A percentile compares a stretch with the other conserved stretches of the same genome.
Conservation (phyloP, 2,329 filamentous ascomycete genomes). For the Knufia fluminis region DNA sequence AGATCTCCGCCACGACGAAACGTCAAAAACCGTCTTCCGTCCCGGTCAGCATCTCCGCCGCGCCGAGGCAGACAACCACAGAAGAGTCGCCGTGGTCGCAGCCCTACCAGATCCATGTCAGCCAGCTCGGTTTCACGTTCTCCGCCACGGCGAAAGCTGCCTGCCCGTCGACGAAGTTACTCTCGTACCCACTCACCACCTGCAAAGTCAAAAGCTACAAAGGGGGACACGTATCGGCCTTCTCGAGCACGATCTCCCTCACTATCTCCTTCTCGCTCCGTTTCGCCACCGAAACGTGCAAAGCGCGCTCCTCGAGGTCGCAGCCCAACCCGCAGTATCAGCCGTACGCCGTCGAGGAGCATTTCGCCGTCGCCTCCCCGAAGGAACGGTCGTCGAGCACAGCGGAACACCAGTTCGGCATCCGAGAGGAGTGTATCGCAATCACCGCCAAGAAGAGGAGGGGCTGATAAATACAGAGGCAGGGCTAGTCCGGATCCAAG, state of each 20-base stretch:
- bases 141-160: slow-evolving; percentile 7
- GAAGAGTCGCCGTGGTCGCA: slow-evolving; percentile 14
- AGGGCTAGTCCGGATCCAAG: slow-evolving; percentile 6
- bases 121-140: slow-evolving; percentile 16
- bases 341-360: slow-evolving; percentile 6
- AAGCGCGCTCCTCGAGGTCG: not conserved
- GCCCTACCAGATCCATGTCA: slow-evolving; percentile 14
- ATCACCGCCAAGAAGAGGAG: slow-evolving; percentile 12
- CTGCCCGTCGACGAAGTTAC: slow-evolving; percentile 5
- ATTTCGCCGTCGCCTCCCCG: slow-evolving; percentile 11
- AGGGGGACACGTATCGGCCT: not conserved
- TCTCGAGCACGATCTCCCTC: slow-evolving; percentile 7
- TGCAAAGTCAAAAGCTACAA: not conserved
- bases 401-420: slow-evolving; percentile 8
- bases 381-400: not conserved
- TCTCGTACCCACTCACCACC: slow-evolving; percentile 10
- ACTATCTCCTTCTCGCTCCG: slow-evolving; percentile 8
- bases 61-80: slow-evolving; percentile 1
- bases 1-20: slow-evolving; percentile 11
- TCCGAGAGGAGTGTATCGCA: slow-evolving; percentile 5
- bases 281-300: slow-evolving; percentile 9
- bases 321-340: slow-evolving; percentile 1
- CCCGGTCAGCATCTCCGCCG: slow-evolving; percentile 15
- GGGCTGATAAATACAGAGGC: slow-evolving; percentile 7
- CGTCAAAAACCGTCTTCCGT: slow-evolving; percentile 17